Evolutionary conservation across 2,329 filamentous ascomycete species (phyloP).

Genomic region (Metarhizium album): DNA sequence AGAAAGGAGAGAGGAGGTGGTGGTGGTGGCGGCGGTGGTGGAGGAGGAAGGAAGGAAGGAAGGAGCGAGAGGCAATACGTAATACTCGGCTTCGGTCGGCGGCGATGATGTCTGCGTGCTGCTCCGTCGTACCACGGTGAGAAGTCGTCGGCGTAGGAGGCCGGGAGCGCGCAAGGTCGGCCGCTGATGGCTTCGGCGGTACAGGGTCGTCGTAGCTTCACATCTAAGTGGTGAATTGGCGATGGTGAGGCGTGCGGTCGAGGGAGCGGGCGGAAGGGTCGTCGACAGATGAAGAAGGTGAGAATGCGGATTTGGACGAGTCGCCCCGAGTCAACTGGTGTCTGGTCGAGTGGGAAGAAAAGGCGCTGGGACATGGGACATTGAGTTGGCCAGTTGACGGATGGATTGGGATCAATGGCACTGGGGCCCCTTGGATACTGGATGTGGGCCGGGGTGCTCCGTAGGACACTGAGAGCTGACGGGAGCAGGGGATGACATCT

Average conservation of each 20-base stretch:
- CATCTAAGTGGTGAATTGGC: neutral
- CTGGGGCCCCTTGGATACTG: too few relatives aligned
- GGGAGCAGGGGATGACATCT: too few relatives aligned
- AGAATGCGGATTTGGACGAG: neutral
- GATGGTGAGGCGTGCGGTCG: neutral
- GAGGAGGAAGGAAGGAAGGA: too few relatives aligned
- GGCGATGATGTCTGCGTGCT: neutral
- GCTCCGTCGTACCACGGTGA: neutral
- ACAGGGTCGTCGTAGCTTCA: neutral
- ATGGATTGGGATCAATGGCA: too few relatives aligned
- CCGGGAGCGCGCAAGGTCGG: neutral
- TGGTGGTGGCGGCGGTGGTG: too few relatives aligned
- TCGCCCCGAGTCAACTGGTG: neutral
- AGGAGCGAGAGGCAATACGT: too few relatives aligned
- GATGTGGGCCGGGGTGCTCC: too few relatives aligned
- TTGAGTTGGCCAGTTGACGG: too few relatives aligned
- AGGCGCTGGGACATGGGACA: too few relatives aligned
- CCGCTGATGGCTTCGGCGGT: neutral
- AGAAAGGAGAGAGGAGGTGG: neutral
- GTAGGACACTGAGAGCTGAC: too few relatives aligned
- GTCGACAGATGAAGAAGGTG: neutral
- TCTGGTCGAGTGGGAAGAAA: too few relatives aligned
- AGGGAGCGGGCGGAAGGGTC: slow-evolving; percentile 1
- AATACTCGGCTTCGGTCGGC: neutral
- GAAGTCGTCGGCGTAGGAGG: neutral